Conservation (phyloP, 371 early-diverging fungal species). For the Conidiobolus coronatus region DNA sequence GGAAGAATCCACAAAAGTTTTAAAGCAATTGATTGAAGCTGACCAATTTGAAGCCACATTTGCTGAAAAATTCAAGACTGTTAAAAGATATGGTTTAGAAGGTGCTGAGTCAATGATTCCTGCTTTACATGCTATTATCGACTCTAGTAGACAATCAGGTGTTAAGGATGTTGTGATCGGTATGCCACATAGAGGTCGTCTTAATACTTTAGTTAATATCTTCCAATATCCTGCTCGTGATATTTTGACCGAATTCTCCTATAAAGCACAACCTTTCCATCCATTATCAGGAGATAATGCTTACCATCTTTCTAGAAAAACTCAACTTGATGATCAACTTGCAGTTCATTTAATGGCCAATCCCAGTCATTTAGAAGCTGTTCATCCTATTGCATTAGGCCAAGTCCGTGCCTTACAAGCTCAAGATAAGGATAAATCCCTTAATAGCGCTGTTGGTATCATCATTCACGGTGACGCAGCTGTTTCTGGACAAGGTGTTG, state of each 20-base stretch:
- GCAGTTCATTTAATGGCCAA: constrained; percentile 75
- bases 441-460: constrained; percentile 58
- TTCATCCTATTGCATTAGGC: constrained; percentile 87
- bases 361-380: constrained; percentile 87
- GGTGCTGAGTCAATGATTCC: constrained; percentile 95
- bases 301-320: constrained; percentile 40
- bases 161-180: constrained; percentile 60
- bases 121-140: constrained; percentile 67
- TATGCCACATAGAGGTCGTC: constrained; percentile 93
- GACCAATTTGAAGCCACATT: constrained; percentile 84
- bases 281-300: constrained; percentile 53
- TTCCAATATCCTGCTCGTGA: constrained; percentile 51
- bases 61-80: constrained; percentile 80
- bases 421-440: constrained; percentile 33
- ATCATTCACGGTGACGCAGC: constrained; percentile 89
- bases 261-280: constrained; percentile 64
- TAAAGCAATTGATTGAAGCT: neutral
- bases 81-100: constrained; percentile 89
- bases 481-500: constrained; percentile 66
- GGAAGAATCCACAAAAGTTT: neutral
- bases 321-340: constrained; percentile 14
- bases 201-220: constrained; percentile 74
- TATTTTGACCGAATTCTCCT: constrained; percentile 80
- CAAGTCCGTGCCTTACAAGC: constrained; percentile 85
- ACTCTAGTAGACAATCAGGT: constrained; percentile 17